phyloP scores from a whole-genome alignment of 139 green algal genomes.

The Spirogloea muscicola region DNA sequence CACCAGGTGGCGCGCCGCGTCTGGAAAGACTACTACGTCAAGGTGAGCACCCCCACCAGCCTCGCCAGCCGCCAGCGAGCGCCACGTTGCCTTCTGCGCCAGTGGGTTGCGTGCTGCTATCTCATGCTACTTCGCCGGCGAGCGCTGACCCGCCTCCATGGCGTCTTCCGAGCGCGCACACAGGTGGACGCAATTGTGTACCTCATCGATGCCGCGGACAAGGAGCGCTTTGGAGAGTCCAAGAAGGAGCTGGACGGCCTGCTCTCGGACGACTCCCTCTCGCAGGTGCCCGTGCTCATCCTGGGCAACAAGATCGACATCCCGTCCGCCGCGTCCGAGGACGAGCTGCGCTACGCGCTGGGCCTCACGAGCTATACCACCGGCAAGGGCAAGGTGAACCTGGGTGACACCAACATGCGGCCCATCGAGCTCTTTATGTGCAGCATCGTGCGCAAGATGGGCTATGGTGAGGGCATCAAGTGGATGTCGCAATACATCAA shows the following conservation, averaged over 20 bases:
- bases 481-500: conserved; percentile 96
- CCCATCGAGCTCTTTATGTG: conserved; percentile 98
- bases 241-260: conserved; percentile 88
- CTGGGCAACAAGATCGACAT: conserved; percentile 99
- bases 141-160: no score
- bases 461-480: conserved; percentile 95
- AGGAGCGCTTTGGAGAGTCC: conserved; percentile 79
- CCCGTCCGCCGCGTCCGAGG: conserved; percentile 68
- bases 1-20: conserved; percentile 96
- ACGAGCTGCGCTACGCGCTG: conserved; percentile 87
- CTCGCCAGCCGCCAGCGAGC: no score
- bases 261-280: conserved; percentile 86
- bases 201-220: conserved; percentile 93
- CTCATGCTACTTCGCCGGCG: no score
- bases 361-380: conserved; percentile 93
- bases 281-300: conserved; percentile 87
- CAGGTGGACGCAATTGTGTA: conserved; percentile 99
- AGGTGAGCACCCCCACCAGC: conserved; percentile 96
- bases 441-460: conserved; percentile 74
- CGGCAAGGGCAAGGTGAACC: conserved; percentile 93
- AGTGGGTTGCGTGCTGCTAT: no score
- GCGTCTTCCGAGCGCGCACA: no score
- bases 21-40: conserved; percentile 99
- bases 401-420: conserved; percentile 76
- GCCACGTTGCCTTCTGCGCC: no score